These are phyloP conservation scores for Aspergillus cristatus DNA, from an alignment of 495 filamentous ascomycete species.

Conservation along the genomic window DNA sequence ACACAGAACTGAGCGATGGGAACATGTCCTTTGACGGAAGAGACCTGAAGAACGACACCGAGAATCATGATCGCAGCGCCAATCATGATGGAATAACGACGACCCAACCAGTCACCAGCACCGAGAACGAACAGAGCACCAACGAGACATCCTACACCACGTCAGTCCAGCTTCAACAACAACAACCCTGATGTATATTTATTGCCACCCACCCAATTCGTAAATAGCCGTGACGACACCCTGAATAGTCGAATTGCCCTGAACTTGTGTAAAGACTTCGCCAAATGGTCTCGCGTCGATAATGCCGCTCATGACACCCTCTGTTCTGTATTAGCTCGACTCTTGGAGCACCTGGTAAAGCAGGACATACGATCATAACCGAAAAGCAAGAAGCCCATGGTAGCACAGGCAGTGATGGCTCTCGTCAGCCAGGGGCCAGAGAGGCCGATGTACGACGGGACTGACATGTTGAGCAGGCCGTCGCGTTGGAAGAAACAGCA, in stretches of 20 bases:
- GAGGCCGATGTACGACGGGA: constrained; percentile 46
- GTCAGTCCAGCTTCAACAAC: neutral
- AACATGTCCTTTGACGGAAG: constrained; percentile 26
- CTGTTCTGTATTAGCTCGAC: too few relatives aligned
- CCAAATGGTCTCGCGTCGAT: constrained; percentile 60
- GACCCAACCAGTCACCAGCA: constrained; percentile 55
- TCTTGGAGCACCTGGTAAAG: too few relatives aligned
- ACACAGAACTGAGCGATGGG: constrained; percentile 54
- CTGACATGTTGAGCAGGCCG: constrained; percentile 17
- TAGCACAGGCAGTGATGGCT: constrained; percentile 50
- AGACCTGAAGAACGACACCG: constrained; percentile 61
- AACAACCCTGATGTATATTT: too few relatives aligned
- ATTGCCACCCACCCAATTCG: constrained; percentile 57
- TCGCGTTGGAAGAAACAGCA: too few relatives aligned
- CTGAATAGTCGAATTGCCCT: constrained; percentile 54
- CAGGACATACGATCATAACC: constrained; percentile 62
- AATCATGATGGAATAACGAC: constrained; percentile 46
- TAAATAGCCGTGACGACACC: constrained; percentile 71
- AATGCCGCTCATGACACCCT: constrained; percentile 63
- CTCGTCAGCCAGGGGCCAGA: constrained; percentile 50
- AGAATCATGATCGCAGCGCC: constrained; percentile 61
- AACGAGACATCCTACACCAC: constrained; percentile 49
- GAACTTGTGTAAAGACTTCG: constrained; percentile 51
- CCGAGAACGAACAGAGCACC: constrained; percentile 58
- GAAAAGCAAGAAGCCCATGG: constrained; percentile 61